phyloP scores from a whole-genome alignment of 129 eudicot genomes.

The Flaveria linearis region DNA sequence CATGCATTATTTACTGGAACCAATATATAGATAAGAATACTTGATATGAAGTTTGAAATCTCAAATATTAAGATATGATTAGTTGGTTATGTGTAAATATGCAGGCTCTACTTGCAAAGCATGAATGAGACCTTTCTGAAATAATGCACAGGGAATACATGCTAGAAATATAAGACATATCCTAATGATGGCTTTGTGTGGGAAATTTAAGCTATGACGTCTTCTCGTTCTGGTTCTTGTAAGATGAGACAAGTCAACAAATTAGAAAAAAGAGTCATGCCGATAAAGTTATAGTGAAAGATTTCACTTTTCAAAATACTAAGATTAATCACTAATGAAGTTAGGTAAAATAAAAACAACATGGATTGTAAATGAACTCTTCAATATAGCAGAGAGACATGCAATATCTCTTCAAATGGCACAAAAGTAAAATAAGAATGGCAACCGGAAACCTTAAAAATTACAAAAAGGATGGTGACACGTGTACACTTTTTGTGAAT shows the following conservation, averaged over 20 bases:
- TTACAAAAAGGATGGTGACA: neutral
- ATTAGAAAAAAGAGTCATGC: no score
- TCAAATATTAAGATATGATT: neutral
- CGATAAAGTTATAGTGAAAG: neutral
- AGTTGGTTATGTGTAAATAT: neutral
- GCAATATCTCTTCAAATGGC: neutral
- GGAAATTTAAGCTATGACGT: neutral
- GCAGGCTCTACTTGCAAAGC: neutral
- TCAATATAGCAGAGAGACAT: neutral
- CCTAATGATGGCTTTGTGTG: neutral
- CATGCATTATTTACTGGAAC: slow-evolving; percentile 67
- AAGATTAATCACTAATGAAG: neutral
- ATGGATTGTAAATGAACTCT: slow-evolving; percentile 2
- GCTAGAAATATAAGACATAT: neutral
- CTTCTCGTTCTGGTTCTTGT: neutral
- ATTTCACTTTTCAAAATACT: neutral
- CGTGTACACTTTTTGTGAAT: neutral
- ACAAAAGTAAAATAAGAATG: neutral
- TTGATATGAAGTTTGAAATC: neutral
- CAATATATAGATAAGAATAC: slow-evolving; percentile 8
- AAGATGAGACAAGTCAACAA: neutral
- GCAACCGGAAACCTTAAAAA: neutral
- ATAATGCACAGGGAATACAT: neutral
- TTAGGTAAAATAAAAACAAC: slow-evolving; percentile 8
- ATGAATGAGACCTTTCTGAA: neutral